Evolutionary conservation across 1,139 yeast species (phyloP).

Genomic region (Entelexis paramagnoliae): DNA sequence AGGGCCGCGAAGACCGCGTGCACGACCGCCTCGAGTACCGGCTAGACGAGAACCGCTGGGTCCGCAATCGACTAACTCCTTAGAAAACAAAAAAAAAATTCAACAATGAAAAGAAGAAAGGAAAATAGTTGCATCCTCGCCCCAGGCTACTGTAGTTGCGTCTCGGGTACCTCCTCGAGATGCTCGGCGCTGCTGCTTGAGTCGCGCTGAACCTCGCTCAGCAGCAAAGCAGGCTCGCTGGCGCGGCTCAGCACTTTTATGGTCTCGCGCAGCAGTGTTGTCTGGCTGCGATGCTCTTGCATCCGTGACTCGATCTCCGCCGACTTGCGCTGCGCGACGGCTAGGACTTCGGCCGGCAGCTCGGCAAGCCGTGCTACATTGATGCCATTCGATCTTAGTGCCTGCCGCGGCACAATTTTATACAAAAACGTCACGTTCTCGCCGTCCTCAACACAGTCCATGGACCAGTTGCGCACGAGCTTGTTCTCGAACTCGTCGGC

Average conservation of each 20-base stretch:
- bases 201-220: neutral
- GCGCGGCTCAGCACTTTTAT: neutral
- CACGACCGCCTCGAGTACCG: constrained; percentile 76
- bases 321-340: constrained; percentile 37
- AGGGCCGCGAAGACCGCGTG: constrained; percentile 76
- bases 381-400: constrained; percentile 61
- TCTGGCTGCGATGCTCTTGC: neutral
- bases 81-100: neutral
- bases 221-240: neutral
- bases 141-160: neutral
- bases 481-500: constrained; percentile 8
- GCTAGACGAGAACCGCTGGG: constrained; percentile 47
- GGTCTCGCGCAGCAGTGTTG: neutral
- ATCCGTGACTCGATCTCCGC: constrained; percentile 19
- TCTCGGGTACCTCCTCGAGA: constrained; percentile 1
- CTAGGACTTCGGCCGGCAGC: constrained; percentile 43
- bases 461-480: constrained; percentile 23
- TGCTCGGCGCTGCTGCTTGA: neutral
- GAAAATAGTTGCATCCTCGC: too few species aligned
- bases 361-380: constrained; percentile 69
- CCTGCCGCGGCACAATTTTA: constrained; percentile 48
- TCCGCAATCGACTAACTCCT: constrained; percentile 28
- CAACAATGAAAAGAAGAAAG: too few species aligned
- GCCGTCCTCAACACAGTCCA: constrained; percentile 22
- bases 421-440: constrained; percentile 45